Base-by-base conservation (phyloP, 768 basidiomycete species). In the Amanita brunnescens region DNA sequence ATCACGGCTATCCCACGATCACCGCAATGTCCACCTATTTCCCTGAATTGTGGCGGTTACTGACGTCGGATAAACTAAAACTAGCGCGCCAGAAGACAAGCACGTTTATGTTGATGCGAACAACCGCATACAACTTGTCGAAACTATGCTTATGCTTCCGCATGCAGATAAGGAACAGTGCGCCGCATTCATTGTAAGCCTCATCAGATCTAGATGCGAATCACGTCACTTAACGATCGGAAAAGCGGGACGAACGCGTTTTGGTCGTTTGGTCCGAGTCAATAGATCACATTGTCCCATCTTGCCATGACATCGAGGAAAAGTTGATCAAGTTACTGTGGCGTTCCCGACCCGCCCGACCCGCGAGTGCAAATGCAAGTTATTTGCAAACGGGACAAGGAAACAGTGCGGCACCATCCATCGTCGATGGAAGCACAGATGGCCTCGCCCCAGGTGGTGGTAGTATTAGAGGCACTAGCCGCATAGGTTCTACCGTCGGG, bases 261-360 rank as follows among this genome's bases (percentile, higher is more conserved):
- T 75, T 93, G 49, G 78, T 92, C 54, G 81, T 92, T 55, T 93
- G 90, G 90, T 81, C 85, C 16, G 86, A 91, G 61, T 76, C 79
- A 0, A 73, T 91, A 40, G 87, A 91, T 61, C 75, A 74, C 57
- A 86, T 93, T 63, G 80, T 93, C 39, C 84, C 85, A 2, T 67
- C 77, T 9, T 83, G 78, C 60, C 76, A 77, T 2, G 87, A 88
- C 63, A 84, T 89, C 58, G 85, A 89, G 54, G 78, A 83, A 13
- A 78, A 80, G 33, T 74, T 93, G 61, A 90, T 91, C 69, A 81
- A 82, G 57, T 81, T 88, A 42, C 83, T 93, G 18, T 91, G 89
- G 87, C 67, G 77, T 49, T 69, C 74, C 6, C 67, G 77, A 20
- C 66, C 71, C 13, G 35, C 51, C 14, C 53, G 42, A 20, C 18